phyloP scores from a whole-genome alignment of 179 eudicot genomes.

The Silene noctiflora region DNA sequence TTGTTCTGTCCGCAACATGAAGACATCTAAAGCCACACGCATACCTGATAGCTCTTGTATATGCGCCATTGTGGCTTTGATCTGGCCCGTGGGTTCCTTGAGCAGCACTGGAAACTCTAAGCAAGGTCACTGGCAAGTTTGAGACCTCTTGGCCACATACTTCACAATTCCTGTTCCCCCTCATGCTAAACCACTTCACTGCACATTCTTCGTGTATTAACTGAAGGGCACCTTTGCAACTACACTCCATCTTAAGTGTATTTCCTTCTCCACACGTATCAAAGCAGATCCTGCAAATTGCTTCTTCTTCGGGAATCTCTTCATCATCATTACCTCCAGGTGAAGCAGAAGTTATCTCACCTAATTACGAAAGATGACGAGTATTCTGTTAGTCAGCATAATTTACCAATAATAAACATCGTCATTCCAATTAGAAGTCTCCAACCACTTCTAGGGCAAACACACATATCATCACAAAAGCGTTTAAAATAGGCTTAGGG shows the following conservation, averaged over 20 bases:
- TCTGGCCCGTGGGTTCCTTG: slow-evolving; percentile 40
- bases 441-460: not conserved
- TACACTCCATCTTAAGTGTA: slow-evolving; percentile 85
- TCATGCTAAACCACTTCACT: slow-evolving; percentile 77
- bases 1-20: not conserved
- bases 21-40: not conserved
- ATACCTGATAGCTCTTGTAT: slow-evolving; percentile 49
- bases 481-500: not conserved
- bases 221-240: slow-evolving; percentile 93
- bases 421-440: not conserved
- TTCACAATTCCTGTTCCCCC: slow-evolving; percentile 71
- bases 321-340: slow-evolving; percentile 52
- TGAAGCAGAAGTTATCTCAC: slow-evolving; percentile 43
- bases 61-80: slow-evolving; percentile 31
- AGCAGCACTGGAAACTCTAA: slow-evolving; percentile 43
- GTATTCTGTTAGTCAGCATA: not conserved
- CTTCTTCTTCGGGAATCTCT: slow-evolving; percentile 92
- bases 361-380: slow-evolving; percentile 26
- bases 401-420: not conserved
- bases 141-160: slow-evolving; percentile 81
- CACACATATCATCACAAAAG: not conserved
- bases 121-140: slow-evolving; percentile 88
- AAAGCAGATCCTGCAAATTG: slow-evolving; percentile 81
- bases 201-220: slow-evolving; percentile 87
- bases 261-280: slow-evolving; percentile 77